Percentiles rank a stretch among this genome's conserved stretches.
Evolutionary conservation across 75 land plant species (phyloP).

Genomic region (Pseudotsuga menziesii): DNA sequence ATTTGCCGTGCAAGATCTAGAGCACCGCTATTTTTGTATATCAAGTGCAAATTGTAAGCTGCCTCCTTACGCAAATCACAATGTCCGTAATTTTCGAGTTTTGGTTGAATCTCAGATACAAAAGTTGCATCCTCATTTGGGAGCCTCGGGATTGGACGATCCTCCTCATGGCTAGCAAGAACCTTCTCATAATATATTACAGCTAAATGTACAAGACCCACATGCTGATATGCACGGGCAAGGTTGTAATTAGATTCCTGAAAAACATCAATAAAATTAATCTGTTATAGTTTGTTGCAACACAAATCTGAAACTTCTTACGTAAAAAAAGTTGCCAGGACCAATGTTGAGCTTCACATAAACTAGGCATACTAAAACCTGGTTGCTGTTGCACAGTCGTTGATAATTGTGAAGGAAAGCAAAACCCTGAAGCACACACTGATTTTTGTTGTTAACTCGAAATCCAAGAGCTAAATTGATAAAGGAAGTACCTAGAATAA

Average conservation of each 20-base stretch:
- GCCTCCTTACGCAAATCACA: constrained; percentile 86
- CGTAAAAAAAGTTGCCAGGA: background rate
- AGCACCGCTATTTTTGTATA: constrained; percentile 85
- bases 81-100: constrained; percentile 33
- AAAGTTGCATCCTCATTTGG: constrained; percentile 36
- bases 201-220: constrained; percentile 82
- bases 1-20: constrained; percentile 85
- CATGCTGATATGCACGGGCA: constrained; percentile 87
- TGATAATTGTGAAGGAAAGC: constrained; percentile 85
- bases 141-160: constrained; percentile 53
- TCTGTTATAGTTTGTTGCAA: background rate
- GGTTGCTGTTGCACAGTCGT: constrained; percentile 59
- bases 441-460: constrained; percentile 76
- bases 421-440: constrained; percentile 72
- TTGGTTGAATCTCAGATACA: constrained; percentile 12
- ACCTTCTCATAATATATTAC: constrained; percentile 89
- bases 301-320: background rate
- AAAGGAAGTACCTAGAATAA: constrained; percentile 56
- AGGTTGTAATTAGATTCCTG: constrained; percentile 89
- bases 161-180: constrained; percentile 53
- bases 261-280: constrained; percentile 11
- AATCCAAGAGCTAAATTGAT: constrained; percentile 84
- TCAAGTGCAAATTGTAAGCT: constrained; percentile 85
- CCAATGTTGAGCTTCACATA: background rate
- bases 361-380: constrained; percentile 29